A percentile compares a stretch with the other conserved stretches of the same genome.
phyloP scores from a whole-genome alignment of 495 filamentous ascomycete genomes.

The Aspergillus haitiensis region DNA sequence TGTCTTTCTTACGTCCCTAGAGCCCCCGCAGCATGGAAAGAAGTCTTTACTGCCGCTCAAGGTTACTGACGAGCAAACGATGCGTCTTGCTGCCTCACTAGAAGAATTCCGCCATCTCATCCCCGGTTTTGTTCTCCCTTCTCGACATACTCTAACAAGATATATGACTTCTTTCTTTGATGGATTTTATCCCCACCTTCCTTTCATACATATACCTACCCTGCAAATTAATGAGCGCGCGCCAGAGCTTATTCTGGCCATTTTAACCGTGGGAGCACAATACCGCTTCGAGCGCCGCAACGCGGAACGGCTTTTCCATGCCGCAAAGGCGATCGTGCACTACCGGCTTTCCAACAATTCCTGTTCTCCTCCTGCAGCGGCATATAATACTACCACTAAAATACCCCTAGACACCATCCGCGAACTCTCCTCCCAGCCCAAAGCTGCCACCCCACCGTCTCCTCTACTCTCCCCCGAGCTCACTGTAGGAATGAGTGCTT shows the following conservation, averaged over 20 bases:
- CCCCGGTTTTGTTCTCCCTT: slow-evolving; percentile 39
- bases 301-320: slow-evolving; percentile 37
- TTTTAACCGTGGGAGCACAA: slow-evolving; percentile 13
- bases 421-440: slow-evolving; percentile 9
- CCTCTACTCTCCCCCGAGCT: background rate
- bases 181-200: slow-evolving; percentile 15
- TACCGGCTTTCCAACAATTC: slow-evolving; percentile 34
- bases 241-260: slow-evolving; percentile 9
- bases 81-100: slow-evolving; percentile 36
- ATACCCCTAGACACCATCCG: slow-evolving; percentile 20
- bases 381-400: slow-evolving; percentile 4
- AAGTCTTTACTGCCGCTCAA: slow-evolving; percentile 30
- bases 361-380: slow-evolving; percentile 18
- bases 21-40: slow-evolving; percentile 33
- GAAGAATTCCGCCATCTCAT: slow-evolving; percentile 43
- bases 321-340: slow-evolving; percentile 36
- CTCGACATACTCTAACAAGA: slow-evolving; percentile 40
- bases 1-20: slow-evolving; percentile 19
- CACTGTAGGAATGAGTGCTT: slow-evolving; percentile 6
- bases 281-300: slow-evolving; percentile 30
- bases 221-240: slow-evolving; percentile 8
- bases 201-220: slow-evolving; percentile 18
- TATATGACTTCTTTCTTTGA: slow-evolving; percentile 30
- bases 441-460: background rate
- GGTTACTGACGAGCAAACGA: slow-evolving; percentile 40